Conservation (phyloP, 139 green algal species). For the Chlorella vulgaris region DNA sequence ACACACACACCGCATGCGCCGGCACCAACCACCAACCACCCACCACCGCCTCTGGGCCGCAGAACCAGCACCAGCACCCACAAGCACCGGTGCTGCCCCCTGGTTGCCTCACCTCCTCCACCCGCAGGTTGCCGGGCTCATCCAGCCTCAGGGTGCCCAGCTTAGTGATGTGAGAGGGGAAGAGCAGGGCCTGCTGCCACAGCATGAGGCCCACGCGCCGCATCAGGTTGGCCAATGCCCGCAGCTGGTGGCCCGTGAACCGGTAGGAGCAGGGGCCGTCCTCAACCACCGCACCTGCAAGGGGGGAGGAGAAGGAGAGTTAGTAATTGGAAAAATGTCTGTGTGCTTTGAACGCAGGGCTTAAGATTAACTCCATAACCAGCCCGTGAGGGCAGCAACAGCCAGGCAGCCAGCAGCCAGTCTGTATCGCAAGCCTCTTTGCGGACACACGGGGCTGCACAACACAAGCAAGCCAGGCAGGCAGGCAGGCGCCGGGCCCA, state of each 20-base stretch:
- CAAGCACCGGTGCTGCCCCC: too few relatives aligned
- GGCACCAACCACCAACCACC: too few relatives aligned
- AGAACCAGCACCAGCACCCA: too few relatives aligned
- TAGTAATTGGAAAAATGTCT: background rate
- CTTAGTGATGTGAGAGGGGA: slow-evolving; percentile 28
- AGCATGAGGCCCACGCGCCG: slow-evolving; percentile 31
- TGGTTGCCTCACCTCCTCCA: slow-evolving; percentile 8
- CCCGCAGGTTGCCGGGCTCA: background rate
- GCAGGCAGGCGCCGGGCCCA: background rate
- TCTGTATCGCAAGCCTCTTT: background rate
- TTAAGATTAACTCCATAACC: too few relatives aligned
- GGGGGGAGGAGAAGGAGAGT: background rate
- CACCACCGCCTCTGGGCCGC: too few relatives aligned
- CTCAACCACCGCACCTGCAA: slow-evolving; percentile 18
- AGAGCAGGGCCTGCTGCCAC: slow-evolving; percentile 35
- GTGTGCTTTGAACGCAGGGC: background rate
- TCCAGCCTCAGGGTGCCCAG: slow-evolving; percentile 23
- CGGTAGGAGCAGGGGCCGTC: slow-evolving; percentile 22
- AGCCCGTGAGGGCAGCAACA: too few relatives aligned
- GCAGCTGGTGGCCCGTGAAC: slow-evolving; percentile 29
- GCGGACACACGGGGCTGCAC: background rate
- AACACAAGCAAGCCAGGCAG: background rate
- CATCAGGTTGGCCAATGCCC: slow-evolving; percentile 8
- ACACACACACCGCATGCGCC: too few relatives aligned
- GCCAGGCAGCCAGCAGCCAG: too few relatives aligned